Base-by-base conservation (phyloP, 352 stramenopile genomes). In the Ophiocytium majus region DNA sequence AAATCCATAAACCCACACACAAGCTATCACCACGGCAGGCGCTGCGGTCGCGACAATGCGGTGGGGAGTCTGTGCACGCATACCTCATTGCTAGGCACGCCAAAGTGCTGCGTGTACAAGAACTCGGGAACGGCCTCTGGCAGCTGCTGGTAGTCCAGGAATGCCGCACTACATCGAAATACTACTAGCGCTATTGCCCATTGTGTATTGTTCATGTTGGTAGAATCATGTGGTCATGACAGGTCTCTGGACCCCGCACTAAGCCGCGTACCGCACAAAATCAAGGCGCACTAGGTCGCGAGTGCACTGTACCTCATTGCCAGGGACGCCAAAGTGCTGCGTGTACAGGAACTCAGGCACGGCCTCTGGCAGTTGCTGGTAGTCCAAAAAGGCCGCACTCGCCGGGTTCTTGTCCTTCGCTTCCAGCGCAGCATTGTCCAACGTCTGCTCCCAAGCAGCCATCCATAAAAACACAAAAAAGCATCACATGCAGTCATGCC, bases 61-160 rank as follows among this genome's bases (percentile, higher is more conserved):
- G 35, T 9, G 14, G n/a, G n/a, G 14, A 66, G n/a, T 66, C 14
- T 14, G 14, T 23, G n/a, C n/a, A n/a, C n/a, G 14, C 17, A 49
- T 63, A 85, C 82, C 82, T 85, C n/a, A n/a, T 85, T 66, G 1
- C 17, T 10, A 9, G 33, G 57, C 50, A 86, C 64, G 5, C 63
- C 63, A 23, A 86, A 86, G 31, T 86, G 82, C 14, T 80, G 36
- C n/a, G 82, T 78, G 49, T 82, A 86, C 23, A 86, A 49, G 63
- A 31, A 79, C 31, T 82, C 74, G 0, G 82, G 82, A 37, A 86
- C 32, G 9, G 82, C 82, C 5, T 86, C 82, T 5, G 82, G 82
- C 10, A 86, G 82, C 63, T 86, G 80, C 0, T 32, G n/a, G 63
- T 86, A 86, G 79, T 86, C 82, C 19, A 86, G 63, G 79, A 86